phyloP scores from a whole-genome alignment of 2,329 filamentous ascomycete species.

The Paecilomyces formosus region DNA sequence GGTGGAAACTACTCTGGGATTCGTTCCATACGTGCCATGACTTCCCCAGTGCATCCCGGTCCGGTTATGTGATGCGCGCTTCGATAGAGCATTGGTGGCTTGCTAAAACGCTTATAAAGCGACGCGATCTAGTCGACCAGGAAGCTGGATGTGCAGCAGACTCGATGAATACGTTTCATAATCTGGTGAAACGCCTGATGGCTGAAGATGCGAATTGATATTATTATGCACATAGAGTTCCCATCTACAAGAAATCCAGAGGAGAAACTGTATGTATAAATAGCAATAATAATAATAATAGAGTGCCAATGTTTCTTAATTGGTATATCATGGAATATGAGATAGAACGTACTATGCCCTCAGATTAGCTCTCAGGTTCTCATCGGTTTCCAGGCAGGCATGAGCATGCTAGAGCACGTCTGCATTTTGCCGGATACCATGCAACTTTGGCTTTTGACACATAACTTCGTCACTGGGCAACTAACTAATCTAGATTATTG shows the following conservation, averaged over 20 bases:
- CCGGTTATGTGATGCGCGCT: not conserved
- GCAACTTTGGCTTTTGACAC: constrained; percentile 40
- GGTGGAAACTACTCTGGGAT: not conserved
- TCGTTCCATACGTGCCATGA: not conserved
- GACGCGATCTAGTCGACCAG: not conserved
- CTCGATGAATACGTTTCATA: not conserved
- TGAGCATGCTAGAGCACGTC: constrained; percentile 7
- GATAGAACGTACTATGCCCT: constrained; percentile 16
- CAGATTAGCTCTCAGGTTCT: constrained; percentile 42
- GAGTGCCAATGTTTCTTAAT: not conserved
- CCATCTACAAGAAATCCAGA: not conserved
- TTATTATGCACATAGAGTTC: not conserved
- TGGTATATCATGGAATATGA: not conserved
- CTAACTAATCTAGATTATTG: not conserved
- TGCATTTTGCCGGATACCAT: constrained; percentile 30
- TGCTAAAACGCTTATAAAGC: not conserved
- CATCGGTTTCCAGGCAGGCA: constrained; percentile 33
- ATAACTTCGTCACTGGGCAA: constrained; percentile 32
- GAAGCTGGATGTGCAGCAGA: not conserved
- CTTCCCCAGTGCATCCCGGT: not conserved
- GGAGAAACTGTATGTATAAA: not conserved
- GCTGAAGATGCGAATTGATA: not conserved
- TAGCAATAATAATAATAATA: not conserved
- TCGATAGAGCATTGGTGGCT: not conserved
- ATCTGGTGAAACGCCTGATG: not conserved